Conservation (phyloP, 805 yeast genomes). For the Danielozyma ontarioensis region DNA sequence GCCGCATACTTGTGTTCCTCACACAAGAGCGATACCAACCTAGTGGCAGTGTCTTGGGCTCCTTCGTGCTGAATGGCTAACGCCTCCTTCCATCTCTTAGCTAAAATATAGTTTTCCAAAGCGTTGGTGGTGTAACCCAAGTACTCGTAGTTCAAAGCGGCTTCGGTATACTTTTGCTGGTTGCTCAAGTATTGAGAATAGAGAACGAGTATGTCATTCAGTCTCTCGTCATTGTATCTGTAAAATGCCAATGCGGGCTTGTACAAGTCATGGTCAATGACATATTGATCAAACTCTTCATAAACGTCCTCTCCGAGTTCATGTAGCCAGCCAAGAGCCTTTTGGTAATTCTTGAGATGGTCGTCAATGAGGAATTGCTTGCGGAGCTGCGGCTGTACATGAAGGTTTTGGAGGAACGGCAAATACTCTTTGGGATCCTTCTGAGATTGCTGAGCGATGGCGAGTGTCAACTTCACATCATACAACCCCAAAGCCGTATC, state of each 20-base stretch:
- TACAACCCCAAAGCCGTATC: constrained; percentile 76
- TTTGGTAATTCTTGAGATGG: constrained; percentile 57
- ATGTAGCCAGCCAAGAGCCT: constrained; percentile 64
- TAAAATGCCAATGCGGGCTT: constrained; percentile 61
- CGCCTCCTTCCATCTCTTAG: constrained; percentile 84
- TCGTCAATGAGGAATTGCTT: constrained; percentile 77
- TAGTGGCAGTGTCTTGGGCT: constrained; percentile 46
- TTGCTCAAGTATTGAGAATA: constrained; percentile 62
- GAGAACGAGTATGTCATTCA: constrained; percentile 46
- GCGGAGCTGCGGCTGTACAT: constrained; percentile 61
- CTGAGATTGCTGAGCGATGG: constrained; percentile 92
- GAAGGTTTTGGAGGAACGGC: constrained; percentile 81
- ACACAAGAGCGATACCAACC: constrained; percentile 52
- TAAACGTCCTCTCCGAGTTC: constrained; percentile 35
- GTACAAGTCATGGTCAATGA: constrained; percentile 65
- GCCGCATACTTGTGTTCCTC: constrained; percentile 72
- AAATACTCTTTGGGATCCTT: constrained; percentile 96
- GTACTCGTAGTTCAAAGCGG: constrained; percentile 75
- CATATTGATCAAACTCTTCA: constrained; percentile 63
- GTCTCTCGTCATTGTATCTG: constrained; percentile 51
- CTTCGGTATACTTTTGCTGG: constrained; percentile 58
- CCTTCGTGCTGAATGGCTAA: constrained; percentile 49
- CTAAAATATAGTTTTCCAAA: constrained; percentile 60
- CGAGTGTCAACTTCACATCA: constrained; percentile 72
- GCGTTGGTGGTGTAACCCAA: constrained; percentile 56